A percentile compares a stretch with the other conserved stretches of the same genome.
Conservation (phyloP, 2,329 filamentous ascomycete genomes). For the Leptographium lundbergii region DNA sequence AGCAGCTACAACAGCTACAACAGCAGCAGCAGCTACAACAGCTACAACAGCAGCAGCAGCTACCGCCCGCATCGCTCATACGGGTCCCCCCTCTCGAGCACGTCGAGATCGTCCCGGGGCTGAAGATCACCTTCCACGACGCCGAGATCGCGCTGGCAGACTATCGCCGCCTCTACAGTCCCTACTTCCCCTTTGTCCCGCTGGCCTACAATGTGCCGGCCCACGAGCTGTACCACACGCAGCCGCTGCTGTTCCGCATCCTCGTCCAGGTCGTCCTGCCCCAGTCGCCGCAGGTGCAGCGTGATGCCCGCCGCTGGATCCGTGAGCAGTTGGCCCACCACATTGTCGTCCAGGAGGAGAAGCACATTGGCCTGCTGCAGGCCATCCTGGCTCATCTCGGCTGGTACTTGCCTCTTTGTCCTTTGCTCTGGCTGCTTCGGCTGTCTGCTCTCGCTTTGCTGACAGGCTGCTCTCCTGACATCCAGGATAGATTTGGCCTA, state of each 20-base stretch:
- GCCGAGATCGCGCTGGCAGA: constrained; percentile 20
- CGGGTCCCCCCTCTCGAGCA: constrained; percentile 4
- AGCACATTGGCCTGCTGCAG: constrained; percentile 23
- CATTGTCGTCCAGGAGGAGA: constrained; percentile 24
- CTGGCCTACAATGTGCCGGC: constrained; percentile 16
- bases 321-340: constrained; percentile 23
- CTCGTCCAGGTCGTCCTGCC: constrained; percentile 23
- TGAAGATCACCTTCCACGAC: constrained; percentile 20
- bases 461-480: not conserved
- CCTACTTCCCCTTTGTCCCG: constrained; percentile 26
- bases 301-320: constrained; percentile 23
- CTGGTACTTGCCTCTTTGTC: constrained; percentile 19
- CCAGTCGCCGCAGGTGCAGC: constrained; percentile 19
- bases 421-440: not conserved
- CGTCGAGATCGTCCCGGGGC: constrained; percentile 23
- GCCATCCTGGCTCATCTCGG: constrained; percentile 24
- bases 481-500: constrained; percentile 26
- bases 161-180: constrained; percentile 21
- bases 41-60: not conserved
- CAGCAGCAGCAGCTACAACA: not conserved
- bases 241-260: constrained; percentile 25
- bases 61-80: not conserved
- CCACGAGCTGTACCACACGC: constrained; percentile 18
- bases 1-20: not conserved
- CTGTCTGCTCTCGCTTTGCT: not conserved